phyloP scores from a whole-genome alignment of 2,329 filamentous ascomycete species.

The Alternaria tenuissima region DNA sequence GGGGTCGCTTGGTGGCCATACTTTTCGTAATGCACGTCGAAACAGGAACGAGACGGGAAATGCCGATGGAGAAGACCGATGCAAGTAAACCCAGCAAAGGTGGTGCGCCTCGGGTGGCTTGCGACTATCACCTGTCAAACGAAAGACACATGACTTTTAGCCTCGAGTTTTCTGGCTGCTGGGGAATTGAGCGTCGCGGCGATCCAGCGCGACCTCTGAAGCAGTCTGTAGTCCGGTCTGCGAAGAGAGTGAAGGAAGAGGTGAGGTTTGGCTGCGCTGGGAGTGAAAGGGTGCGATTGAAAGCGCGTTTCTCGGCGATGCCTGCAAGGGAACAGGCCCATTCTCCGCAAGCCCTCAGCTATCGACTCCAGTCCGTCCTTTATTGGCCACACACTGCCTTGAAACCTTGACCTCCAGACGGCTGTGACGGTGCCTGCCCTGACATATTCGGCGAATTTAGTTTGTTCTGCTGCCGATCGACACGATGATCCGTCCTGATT shows the following conservation, averaged over 20 bases:
- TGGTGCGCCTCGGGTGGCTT: constrained; percentile 22
- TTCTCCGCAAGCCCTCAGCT: constrained; percentile 8
- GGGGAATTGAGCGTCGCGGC: constrained; percentile 3
- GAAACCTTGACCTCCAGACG: constrained; percentile 14
- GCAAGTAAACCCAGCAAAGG: constrained; percentile 15
- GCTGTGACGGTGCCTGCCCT: constrained; percentile 24
- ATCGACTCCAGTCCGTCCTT: constrained; percentile 3
- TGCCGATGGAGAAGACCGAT: constrained; percentile 16
- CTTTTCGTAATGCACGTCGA: constrained; percentile 18
- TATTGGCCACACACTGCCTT: constrained; percentile 20
- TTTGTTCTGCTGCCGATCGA: constrained; percentile 16
- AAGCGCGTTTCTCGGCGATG: constrained; percentile 21
- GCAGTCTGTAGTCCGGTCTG: constrained; percentile 3
- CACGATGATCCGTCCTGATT: constrained; percentile 11
- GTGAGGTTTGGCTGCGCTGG: constrained; percentile 11
- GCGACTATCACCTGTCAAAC: constrained; percentile 21
- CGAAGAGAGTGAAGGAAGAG: neutral
- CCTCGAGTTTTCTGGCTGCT: neutral
- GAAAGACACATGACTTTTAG: constrained; percentile 17
- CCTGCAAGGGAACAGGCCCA: constrained; percentile 16
- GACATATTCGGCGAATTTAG: constrained; percentile 25
- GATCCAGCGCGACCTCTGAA: constrained; percentile 2
- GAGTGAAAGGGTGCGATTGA: constrained; percentile 11
- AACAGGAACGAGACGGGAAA: constrained; percentile 17
- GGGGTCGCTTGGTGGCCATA: constrained; percentile 40